Base-by-base conservation (phyloP, 495 filamentous ascomycete genomes). In the Penicillium canescens region DNA sequence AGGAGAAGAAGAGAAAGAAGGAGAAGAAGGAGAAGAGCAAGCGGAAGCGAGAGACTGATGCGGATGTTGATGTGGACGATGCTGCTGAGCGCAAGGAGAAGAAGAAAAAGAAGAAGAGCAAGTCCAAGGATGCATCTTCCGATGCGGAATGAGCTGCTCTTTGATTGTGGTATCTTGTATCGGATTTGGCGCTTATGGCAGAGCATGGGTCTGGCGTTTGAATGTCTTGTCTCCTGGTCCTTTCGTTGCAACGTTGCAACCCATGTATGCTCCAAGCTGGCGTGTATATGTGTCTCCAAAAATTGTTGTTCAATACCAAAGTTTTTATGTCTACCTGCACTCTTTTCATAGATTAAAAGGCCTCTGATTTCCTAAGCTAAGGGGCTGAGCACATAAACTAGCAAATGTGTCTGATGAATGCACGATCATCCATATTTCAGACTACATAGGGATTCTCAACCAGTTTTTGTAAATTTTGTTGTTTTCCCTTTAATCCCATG, bases 1-100 rank as follows among this genome's bases (percentile, higher is more conserved):
- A 76, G 47, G 75, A 81, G 58, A 71, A 72, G 75, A 79, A 82
- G 50, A 80, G 81, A 13, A 72, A 73, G 63, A 71, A 69, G 48
- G 68, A 69, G 36, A 66, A 68, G 51, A 67, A 65, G 47, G 62
- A 69, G 50, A 72, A 72, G 61, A 70, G 67, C 61, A 73, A 74
- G 66, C 70, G 70, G 26, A 71, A 75, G 61, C 70, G 69, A 55
- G 73, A 78, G 14, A 55, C 67, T n/a, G 75, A 76, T 49, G 59
- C 57, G 37, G 69, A 73, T 16, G 63, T 36, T 42, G 64, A 66
- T 36, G 57, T 35, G 23, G 71, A 71, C 35, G 67, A 71, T 43
- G 55, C 54, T 37, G 62, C 70, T 57, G 71, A 76, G 52, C 66
- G 63, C 52, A 73, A 72, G 52, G 71, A 76, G 45, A 76, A 73